Base-by-base conservation (phyloP, 176 grass and related monocot species). In the Oryza nivara region DNA sequence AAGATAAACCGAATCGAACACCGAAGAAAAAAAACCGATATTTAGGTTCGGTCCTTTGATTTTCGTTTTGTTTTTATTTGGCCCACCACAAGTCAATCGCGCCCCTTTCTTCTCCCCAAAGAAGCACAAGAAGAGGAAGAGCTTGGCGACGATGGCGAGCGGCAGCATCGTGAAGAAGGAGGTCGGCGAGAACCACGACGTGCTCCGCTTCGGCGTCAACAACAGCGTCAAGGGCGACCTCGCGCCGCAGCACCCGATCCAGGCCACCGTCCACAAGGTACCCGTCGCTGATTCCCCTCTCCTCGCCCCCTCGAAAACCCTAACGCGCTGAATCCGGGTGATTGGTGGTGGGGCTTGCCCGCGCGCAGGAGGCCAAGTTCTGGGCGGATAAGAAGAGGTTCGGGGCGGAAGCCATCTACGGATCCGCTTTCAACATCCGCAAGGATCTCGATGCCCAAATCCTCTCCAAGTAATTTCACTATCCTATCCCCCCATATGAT, bases 371-470 rank as follows among this genome's bases (percentile, higher is more conserved):
- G 28, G 48, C 9, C 30, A 89, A 76, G 87, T 81, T 89, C 54
- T 94, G 86, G 89, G 89, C 87, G 15, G 84, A 87, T 6, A 94
- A 94, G 83, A 94, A 82, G 80, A 85, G 66, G 80, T 74, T 84
- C 54, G 86, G 83, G 43, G 68, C 81, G 19, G 84, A 86, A n/a
- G 80, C 89, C 46, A 82, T 88, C 73, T 94, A 94, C 75, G 92
- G 92, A 86, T 94, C 92, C 10, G 89, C 92, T 78, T 87, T 94
- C 61, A 94, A 91, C 81, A 88, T 94, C 72, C 89, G 89, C 88
- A 91, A 68, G 73, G 89, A 94, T 87, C 73, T 94, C 68, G 89
- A 94, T 35, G 83, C 83, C 40, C 92, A 94, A 65, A 94, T 94
- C 83, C 84, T 94, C 32, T 91, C 92, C 83, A 91, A 84, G 92